Evolutionary conservation across 495 filamentous ascomycete species (phyloP).

Genomic region (Cairneyella variabilis): DNA sequence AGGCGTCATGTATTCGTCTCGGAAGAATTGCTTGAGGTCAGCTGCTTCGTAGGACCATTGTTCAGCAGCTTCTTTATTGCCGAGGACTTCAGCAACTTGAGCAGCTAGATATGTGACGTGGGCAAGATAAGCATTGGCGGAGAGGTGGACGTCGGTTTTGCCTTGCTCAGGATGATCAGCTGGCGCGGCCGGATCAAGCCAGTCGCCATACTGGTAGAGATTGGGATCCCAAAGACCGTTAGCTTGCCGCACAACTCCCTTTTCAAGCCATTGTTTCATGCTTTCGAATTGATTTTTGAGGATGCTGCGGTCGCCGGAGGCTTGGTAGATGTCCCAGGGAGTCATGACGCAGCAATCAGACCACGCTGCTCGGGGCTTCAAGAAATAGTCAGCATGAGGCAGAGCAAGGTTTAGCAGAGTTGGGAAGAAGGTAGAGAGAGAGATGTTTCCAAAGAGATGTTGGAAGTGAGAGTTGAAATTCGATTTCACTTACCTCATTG

Average conservation of each 20-base stretch:
- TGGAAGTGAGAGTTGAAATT: no score
- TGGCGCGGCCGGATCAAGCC: conserved; percentile 49
- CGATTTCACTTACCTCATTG: no score
- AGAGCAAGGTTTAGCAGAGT: no score
- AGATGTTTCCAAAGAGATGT: no score
- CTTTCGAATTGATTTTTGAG: conserved; percentile 40
- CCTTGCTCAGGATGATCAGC: conserved; percentile 35
- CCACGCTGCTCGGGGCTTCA: conserved; percentile 43
- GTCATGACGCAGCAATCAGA: conserved; percentile 41
- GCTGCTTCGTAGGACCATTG: conserved; percentile 28
- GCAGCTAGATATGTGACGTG: conserved; percentile 36
- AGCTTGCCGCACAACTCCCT: conserved; percentile 39
- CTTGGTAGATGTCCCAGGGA: conserved; percentile 40
- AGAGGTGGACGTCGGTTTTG: conserved; percentile 37
- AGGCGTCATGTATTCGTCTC: conserved; percentile 36
- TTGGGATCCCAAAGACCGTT: conserved; percentile 36
- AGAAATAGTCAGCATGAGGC: no score
- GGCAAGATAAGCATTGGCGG: conserved; percentile 49
- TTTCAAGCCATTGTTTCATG: conserved; percentile 43
- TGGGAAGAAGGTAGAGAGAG: no score
- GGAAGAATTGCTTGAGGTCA: conserved; percentile 34
- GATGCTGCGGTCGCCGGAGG: conserved; percentile 38
- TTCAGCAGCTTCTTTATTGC: conserved; percentile 23
- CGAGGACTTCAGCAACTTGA: conserved; percentile 30
- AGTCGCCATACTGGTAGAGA: conserved; percentile 46